Evolutionary conservation across 2,329 filamentous ascomycete species (phyloP).

Genomic region (Aspergillus arachidicola): DNA sequence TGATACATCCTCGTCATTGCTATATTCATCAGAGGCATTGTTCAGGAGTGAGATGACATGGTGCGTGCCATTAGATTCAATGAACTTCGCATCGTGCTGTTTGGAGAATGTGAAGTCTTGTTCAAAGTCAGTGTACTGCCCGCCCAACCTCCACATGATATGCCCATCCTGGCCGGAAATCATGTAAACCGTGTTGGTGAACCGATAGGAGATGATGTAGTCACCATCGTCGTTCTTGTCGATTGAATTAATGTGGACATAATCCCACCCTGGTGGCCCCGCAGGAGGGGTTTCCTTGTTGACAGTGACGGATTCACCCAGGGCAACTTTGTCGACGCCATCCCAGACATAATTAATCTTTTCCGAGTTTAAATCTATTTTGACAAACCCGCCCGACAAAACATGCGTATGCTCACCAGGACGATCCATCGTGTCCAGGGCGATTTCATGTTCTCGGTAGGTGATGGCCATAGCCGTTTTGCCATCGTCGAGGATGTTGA

Average conservation of each 20-base stretch:
- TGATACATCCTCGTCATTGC: constrained; percentile 29
- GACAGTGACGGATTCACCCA: constrained; percentile 19
- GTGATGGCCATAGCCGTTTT: constrained; percentile 30
- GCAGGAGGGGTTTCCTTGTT: constrained; percentile 14
- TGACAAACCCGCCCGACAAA: constrained; percentile 35
- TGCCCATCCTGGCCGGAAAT: constrained; percentile 36
- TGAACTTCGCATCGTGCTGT: constrained; percentile 42
- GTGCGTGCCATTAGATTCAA: constrained; percentile 30
- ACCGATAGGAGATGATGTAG: constrained; percentile 42
- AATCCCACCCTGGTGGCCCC: constrained; percentile 34
- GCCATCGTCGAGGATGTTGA: constrained; percentile 37
- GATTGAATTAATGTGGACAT: constrained; percentile 43
- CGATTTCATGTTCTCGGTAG: constrained; percentile 25
- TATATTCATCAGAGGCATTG: constrained; percentile 36
- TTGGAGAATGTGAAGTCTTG: constrained; percentile 38
- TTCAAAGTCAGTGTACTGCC: constrained; percentile 30
- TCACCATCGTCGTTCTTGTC: constrained; percentile 42
- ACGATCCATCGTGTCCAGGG: constrained; percentile 27
- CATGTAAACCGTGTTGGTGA: constrained; percentile 42
- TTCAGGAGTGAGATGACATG: constrained; percentile 38
- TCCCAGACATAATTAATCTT: constrained; percentile 40
- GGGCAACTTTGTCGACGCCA: constrained; percentile 29
- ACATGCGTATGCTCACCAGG: constrained; percentile 29
- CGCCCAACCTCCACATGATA: constrained; percentile 43
- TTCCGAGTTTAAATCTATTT: constrained; percentile 36